Conservation (phyloP, 1,284 basidiomycete species). For the Cutaneotrichosporon arboriforme region DNA sequence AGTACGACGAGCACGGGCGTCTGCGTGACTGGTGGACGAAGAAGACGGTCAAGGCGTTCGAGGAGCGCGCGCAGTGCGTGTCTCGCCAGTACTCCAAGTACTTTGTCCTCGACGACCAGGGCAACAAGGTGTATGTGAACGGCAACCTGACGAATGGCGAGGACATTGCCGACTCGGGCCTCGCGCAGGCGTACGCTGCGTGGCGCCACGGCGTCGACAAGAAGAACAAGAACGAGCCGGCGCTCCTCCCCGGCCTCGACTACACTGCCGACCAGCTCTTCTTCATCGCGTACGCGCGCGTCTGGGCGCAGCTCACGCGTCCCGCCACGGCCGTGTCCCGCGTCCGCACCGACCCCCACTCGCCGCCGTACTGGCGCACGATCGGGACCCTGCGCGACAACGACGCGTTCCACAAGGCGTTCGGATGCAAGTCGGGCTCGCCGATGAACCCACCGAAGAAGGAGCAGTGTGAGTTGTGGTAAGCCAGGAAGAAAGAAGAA, state of each 20-base stretch:
- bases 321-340: slow-evolving; percentile 59
- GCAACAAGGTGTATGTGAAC: slow-evolving; percentile 75
- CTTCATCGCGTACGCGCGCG: slow-evolving; percentile 69
- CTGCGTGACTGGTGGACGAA: slow-evolving; percentile 72
- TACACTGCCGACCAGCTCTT: slow-evolving; percentile 80
- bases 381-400: slow-evolving; percentile 65
- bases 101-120: slow-evolving; percentile 75
- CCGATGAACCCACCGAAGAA: slow-evolving; percentile 39
- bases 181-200: slow-evolving; percentile 79
- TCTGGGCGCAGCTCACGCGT: slow-evolving; percentile 35
- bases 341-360: slow-evolving; percentile 81
- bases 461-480: slow-evolving; percentile 42
- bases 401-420: slow-evolving; percentile 45
- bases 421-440: slow-evolving; percentile 42
- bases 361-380: slow-evolving; percentile 68
- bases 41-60: slow-evolving; percentile 73
- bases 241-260: slow-evolving; percentile 59
- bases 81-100: slow-evolving; percentile 81
- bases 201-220: slow-evolving; percentile 59
- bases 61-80: slow-evolving; percentile 78
- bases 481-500: neutral
- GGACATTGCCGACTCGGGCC: slow-evolving; percentile 80
- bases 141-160: slow-evolving; percentile 76
- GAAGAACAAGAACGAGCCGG: slow-evolving; percentile 47
- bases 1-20: slow-evolving; percentile 53